phyloP scores from a whole-genome alignment of 805 yeast species.

The Candida berthetii region DNA sequence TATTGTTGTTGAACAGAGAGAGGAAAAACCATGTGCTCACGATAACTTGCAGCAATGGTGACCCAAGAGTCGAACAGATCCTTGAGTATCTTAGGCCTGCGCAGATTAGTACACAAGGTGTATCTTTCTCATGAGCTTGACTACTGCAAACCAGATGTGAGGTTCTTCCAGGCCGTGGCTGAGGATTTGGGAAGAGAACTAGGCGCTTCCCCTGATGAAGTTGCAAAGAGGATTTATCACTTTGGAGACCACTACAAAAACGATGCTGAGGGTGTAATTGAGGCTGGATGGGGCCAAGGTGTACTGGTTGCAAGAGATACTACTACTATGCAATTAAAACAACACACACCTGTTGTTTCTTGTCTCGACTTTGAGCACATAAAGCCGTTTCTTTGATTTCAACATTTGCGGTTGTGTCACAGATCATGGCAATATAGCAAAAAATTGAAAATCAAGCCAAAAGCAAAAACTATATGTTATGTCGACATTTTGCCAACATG shows the following conservation, averaged over 20 bases:
- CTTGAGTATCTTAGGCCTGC: slow-evolving; percentile 40
- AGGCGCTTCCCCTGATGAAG: slow-evolving; percentile 10
- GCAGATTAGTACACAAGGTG: slow-evolving; percentile 32
- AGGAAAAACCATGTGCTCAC: slow-evolving; percentile 26
- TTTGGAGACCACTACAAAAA: slow-evolving; percentile 56
- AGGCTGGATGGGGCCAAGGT: slow-evolving; percentile 55
- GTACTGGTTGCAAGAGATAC: slow-evolving; percentile 41
- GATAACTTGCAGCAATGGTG: slow-evolving; percentile 57
- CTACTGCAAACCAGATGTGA: slow-evolving; percentile 42
- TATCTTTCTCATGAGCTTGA: slow-evolving; percentile 56
- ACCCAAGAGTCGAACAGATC: slow-evolving; percentile 41
- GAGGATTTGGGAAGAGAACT: slow-evolving; percentile 17
- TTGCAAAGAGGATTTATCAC: slow-evolving; percentile 42
- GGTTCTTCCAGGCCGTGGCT: slow-evolving; percentile 37
- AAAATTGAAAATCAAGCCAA: too few relatives aligned
- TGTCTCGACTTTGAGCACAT: too few relatives aligned
- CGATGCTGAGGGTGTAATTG: slow-evolving; percentile 46
- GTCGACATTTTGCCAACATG: too few relatives aligned
- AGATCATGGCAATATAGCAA: too few relatives aligned
- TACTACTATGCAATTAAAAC: too few relatives aligned
- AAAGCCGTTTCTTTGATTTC: too few relatives aligned
- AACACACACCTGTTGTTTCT: too few relatives aligned
- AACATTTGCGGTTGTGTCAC: too few relatives aligned
- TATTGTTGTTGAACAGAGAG: slow-evolving; percentile 28
- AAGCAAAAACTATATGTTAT: too few relatives aligned